phyloP scores from a whole-genome alignment of 768 basidiomycete species.

The Serendipita sp. region DNA sequence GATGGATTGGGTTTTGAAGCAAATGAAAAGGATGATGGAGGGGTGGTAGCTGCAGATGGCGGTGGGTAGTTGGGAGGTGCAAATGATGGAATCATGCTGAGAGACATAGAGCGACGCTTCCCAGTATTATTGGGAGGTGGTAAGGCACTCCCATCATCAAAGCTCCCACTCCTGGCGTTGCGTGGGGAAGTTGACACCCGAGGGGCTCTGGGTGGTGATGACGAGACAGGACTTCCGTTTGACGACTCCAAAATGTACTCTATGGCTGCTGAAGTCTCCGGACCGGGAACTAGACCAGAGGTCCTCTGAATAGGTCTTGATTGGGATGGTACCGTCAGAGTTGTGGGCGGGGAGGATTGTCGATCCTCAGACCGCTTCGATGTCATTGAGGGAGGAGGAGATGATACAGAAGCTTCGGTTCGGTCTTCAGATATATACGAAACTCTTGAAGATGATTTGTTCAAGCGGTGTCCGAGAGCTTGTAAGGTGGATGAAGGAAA shows the following conservation, averaged over 20 bases:
- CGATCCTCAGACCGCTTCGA: background rate
- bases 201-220: background rate
- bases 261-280: background rate
- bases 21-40: background rate
- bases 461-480: background rate
- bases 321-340: background rate
- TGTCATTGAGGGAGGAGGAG: background rate
- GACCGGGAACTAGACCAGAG: background rate
- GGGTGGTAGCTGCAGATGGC: background rate
- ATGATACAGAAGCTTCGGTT: background rate
- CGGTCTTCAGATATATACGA: background rate
- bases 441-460: background rate
- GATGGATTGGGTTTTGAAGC: background rate
- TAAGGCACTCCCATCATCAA: background rate
- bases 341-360: background rate
- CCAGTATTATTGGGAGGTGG: background rate
- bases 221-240: background rate
- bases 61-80: background rate
- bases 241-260: slow-evolving; percentile 2
- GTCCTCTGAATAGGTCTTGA: background rate
- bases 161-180: background rate
- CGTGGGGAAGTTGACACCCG: too few relatives aligned
- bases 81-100: slow-evolving; percentile 4
- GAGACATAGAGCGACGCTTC: slow-evolving; percentile 4
- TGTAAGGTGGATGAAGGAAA: background rate